Conservation (phyloP, 2,329 filamentous ascomycete genomes). For the Colletotrichum gigasporum region DNA sequence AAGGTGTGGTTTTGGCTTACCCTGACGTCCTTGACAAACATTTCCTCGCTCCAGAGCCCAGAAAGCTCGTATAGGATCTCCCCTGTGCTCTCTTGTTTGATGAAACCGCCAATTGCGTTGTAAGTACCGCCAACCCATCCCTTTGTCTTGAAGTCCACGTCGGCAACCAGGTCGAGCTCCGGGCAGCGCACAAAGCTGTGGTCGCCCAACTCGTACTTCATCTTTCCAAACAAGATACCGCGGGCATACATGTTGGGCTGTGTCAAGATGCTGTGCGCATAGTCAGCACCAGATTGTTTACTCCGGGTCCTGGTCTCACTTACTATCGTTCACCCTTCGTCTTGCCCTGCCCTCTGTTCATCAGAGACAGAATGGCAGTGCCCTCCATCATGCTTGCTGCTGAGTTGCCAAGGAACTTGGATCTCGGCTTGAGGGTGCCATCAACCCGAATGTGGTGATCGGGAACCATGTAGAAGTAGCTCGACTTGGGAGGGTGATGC, state of each 20-base stretch:
- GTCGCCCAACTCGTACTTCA: conserved; percentile 99
- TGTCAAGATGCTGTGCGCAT: conserved; percentile 77
- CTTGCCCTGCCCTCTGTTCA: conserved; percentile 77
- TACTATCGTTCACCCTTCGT: conserved; percentile 87
- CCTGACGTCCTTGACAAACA: conserved; percentile 86
- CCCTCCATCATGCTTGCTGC: conserved; percentile 99
- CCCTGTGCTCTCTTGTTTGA: conserved; percentile 87
- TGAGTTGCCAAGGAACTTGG: conserved; percentile 95
- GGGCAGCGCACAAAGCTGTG: conserved; percentile 94
- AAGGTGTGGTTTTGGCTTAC: conserved; percentile 54
- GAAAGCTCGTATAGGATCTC: conserved; percentile 92
- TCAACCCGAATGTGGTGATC: conserved; percentile 95
- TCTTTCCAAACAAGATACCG: conserved; percentile 96
- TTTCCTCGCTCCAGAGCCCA: conserved; percentile 93
- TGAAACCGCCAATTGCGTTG: conserved; percentile 91
- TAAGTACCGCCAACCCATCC: conserved; percentile 97
- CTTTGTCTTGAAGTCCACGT: conserved; percentile 98
- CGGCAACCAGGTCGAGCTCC: conserved; percentile 84
- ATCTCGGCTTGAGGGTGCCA: conserved; percentile 92
- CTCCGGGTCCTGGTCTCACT: conserved; percentile 44
- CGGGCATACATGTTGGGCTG: conserved; percentile 99
- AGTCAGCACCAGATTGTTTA: conserved; percentile 26
- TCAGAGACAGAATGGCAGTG: conserved; percentile 83
- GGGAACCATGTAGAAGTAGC: conserved; percentile 98
- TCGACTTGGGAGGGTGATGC: conserved; percentile 97